A percentile compares a stretch with the other conserved stretches of the same genome.
Evolutionary conservation across 2,329 filamentous ascomycete genomes (phyloP).

Genomic region (Fusarium pilosicola): DNA sequence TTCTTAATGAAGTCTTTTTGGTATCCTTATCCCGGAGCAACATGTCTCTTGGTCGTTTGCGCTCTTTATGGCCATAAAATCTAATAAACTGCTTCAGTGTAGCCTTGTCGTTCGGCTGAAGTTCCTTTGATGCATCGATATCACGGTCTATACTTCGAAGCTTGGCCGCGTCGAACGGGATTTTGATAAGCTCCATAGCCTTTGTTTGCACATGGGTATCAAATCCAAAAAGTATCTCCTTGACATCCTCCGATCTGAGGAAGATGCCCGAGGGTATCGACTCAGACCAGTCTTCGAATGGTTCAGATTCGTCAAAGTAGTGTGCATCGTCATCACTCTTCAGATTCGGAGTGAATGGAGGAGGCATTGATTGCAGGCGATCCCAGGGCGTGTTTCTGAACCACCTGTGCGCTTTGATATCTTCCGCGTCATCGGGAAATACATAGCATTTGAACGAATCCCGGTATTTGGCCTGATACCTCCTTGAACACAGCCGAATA

Average conservation of each 20-base stretch:
- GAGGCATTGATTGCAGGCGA: conserved; percentile 72
- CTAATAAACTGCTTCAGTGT: conserved; percentile 62
- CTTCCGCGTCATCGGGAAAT: conserved; percentile 83
- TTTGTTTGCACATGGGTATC: conserved; percentile 54
- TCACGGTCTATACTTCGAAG: conserved; percentile 61
- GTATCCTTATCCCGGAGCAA: conserved; percentile 78
- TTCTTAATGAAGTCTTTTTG: conserved; percentile 75
- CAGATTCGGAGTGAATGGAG: conserved; percentile 84
- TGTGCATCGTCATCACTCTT: conserved; percentile 76
- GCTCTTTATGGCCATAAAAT: conserved; percentile 70
- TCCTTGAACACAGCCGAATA: conserved; percentile 76
- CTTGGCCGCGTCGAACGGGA: conserved; percentile 59
- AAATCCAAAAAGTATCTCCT: conserved; percentile 51
- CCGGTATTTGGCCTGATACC: conserved; percentile 75
- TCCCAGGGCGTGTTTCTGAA: conserved; percentile 85
- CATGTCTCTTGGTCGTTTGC: conserved; percentile 84
- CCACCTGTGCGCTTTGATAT: conserved; percentile 90
- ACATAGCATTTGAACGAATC: conserved; percentile 66
- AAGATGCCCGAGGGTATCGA: conserved; percentile 53
- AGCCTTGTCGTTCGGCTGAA: conserved; percentile 52
- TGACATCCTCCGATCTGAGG: conserved; percentile 46
- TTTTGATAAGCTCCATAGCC: conserved; percentile 57
- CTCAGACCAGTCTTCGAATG: conserved; percentile 71
- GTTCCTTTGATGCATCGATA: conserved; percentile 53
- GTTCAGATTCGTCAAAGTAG: conserved; percentile 88